Conservation (phyloP, 768 basidiomycete genomes). For the Daedaleopsis sinensis region DNA sequence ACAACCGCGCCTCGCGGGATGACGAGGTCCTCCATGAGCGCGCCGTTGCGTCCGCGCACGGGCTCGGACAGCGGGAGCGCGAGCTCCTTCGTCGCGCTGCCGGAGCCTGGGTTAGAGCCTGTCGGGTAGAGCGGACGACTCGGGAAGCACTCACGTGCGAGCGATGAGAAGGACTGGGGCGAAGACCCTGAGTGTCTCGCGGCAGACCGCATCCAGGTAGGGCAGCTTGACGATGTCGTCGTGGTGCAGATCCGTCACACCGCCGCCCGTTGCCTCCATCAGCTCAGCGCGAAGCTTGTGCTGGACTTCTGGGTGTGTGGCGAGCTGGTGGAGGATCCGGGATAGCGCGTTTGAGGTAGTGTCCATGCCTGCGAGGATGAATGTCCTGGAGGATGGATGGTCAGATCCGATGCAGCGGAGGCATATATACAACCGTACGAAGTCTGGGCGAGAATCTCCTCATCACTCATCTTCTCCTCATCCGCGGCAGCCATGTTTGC, state of each 20-base stretch:
- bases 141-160: conserved; percentile 5
- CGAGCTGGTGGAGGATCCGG: conserved; percentile 23
- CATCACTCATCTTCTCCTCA: conserved; percentile 18
- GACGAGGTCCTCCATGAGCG: conserved; percentile 39
- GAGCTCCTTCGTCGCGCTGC: conserved; percentile 7
- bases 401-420: background rate
- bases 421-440: conserved; percentile 12
- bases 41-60: conserved; percentile 42
- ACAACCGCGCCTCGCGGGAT: conserved; percentile 50
- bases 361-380: conserved; percentile 29
- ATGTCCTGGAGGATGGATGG: conserved; percentile 8
- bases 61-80: conserved; percentile 56
- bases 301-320: conserved; percentile 37
- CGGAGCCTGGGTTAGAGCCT: background rate
- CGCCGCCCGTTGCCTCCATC: conserved; percentile 14
- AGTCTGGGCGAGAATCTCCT: conserved; percentile 42
- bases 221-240: conserved; percentile 38
- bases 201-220: conserved; percentile 64
- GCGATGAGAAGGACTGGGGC: conserved; percentile 9
- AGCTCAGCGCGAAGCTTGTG: conserved; percentile 32
- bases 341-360: conserved; percentile 28
- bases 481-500: conserved; percentile 16
- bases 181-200: conserved; percentile 59
- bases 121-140: background rate
- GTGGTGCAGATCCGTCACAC: conserved; percentile 36